Base-by-base conservation (phyloP, 164 flowering plant species). In the Chimonanthus salicifolius region DNA sequence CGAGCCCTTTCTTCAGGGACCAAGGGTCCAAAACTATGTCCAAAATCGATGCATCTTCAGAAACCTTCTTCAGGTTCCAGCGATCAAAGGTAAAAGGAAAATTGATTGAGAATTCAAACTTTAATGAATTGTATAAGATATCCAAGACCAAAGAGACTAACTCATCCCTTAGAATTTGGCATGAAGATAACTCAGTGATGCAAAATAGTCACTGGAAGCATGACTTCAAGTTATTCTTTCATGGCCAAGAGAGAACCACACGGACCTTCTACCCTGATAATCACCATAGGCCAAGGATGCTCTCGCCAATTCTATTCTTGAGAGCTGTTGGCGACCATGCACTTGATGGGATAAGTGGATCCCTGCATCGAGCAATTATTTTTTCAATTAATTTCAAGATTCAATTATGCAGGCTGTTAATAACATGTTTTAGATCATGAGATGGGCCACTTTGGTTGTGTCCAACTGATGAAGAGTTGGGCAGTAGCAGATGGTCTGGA, bases 61-160 rank as follows among this genome's bases (percentile, higher is more conserved):
- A 0, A 81, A 76, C 64, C 82, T 95, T 69, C 90, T 93, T 62
- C 99, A 93, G 63, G 98, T 95, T 63, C 99, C 99, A 18, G 66
- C 71, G 9, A 75, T 95, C 18, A 87, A 77, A 90, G 99, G 99
- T 92, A 83, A 47, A 54, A 54, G 15, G 15, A 10, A 9, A 10
- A 54, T 13, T 49, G 15, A 54, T 54, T 54, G 3, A 54, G 60
- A 3, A 9, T 9, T 54, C 60, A 13, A 8, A 13, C 60, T 13
- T 54, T 9, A 54, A 16, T 33, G 33, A 33, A 33, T 33, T 33
- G 33, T 1, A 33, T 33, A 33, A 0, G 33, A 33, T 33, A 33
- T 33, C 33, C 33, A 33, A 33, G 33, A 33, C 33, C n/a, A 3
- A 3, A 54, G n/a, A 13, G 60, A 54, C 60, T 54, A 0, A 9